These are phyloP conservation scores for Chrysoporthe deuterocubensis DNA, from an alignment of 2,329 filamentous ascomycete genomes.

Conservation along the genomic window DNA sequence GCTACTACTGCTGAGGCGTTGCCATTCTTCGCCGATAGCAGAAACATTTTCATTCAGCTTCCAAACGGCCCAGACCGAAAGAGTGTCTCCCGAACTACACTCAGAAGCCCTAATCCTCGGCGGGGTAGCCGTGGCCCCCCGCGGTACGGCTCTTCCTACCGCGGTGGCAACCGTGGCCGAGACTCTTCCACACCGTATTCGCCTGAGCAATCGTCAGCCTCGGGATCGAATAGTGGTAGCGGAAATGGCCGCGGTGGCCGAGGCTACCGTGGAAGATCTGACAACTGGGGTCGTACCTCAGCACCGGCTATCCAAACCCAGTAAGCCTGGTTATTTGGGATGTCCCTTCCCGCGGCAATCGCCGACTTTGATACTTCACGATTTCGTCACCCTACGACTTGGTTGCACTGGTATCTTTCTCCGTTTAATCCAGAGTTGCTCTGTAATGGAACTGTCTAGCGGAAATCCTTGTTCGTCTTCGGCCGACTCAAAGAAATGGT, in stretches of 20 bases:
- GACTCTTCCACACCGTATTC: constrained; percentile 36
- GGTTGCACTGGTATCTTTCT: constrained; percentile 5
- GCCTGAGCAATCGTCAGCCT: constrained; percentile 34
- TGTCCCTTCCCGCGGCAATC: neutral
- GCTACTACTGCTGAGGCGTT: constrained; percentile 51
- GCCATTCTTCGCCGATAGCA: constrained; percentile 43
- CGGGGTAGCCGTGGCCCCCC: constrained; percentile 34
- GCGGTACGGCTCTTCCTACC: constrained; percentile 29
- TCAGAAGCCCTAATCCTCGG: constrained; percentile 39
- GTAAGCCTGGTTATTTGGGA: constrained; percentile 4
- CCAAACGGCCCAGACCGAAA: constrained; percentile 47
- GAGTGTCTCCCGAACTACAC: constrained; percentile 43
- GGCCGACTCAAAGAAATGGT: constrained; percentile 14
- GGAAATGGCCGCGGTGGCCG: constrained; percentile 40
- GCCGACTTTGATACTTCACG: neutral
- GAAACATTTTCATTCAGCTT: constrained; percentile 45
- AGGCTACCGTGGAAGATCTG: constrained; percentile 47
- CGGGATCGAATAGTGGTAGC: constrained; percentile 22
- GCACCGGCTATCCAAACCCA: constrained; percentile 34
- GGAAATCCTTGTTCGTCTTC: constrained; percentile 18
- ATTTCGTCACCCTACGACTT: constrained; percentile 1
- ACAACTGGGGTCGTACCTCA: constrained; percentile 45
- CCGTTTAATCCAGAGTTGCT: constrained; percentile 16
- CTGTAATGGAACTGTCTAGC: constrained; percentile 20
- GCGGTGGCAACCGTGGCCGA: constrained; percentile 28